Evolutionary conservation across 1,284 basidiomycete species (phyloP).

Genomic region (Phaffia rhodozyma): DNA sequence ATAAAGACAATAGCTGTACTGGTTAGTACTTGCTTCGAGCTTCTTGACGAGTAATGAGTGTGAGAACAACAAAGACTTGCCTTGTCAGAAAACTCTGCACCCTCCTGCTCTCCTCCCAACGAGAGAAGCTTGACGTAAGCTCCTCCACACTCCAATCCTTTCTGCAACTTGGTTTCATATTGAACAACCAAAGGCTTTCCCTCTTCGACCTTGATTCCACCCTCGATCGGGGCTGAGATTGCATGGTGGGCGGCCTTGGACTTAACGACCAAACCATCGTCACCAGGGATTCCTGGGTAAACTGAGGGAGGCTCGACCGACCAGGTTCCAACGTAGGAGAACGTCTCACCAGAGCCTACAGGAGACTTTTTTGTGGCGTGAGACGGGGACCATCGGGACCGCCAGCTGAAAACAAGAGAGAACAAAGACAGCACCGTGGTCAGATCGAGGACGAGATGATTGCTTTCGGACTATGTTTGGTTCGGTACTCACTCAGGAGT

Average conservation of each 20-base stretch:
- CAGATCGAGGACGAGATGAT: neutral
- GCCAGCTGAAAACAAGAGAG: slow-evolving; percentile 56
- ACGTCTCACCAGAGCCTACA: slow-evolving; percentile 64
- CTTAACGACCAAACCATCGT: slow-evolving; percentile 77
- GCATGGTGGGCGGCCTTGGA: slow-evolving; percentile 46
- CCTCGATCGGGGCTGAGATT: slow-evolving; percentile 81
- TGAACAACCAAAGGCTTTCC: slow-evolving; percentile 87
- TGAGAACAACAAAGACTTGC: slow-evolving; percentile 20
- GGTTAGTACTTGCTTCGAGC: neutral
- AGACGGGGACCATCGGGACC: slow-evolving; percentile 86
- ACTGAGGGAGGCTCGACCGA: slow-evolving; percentile 80
- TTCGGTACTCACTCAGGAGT: slow-evolving; percentile 27
- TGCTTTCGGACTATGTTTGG: no score
- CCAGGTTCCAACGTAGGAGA: slow-evolving; percentile 97
- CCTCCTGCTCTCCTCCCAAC: slow-evolving; percentile 67
- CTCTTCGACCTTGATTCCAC: slow-evolving; percentile 31
- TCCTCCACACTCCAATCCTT: slow-evolving; percentile 97
- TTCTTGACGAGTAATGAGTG: neutral
- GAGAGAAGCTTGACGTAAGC: slow-evolving; percentile 93
- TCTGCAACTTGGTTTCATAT: slow-evolving; percentile 99
- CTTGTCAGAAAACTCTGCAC: slow-evolving; percentile 87
- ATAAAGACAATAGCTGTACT: neutral
- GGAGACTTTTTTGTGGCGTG: slow-evolving; percentile 95
- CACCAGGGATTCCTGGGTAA: slow-evolving; percentile 55
- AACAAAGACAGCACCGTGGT: neutral